A percentile compares a stretch with the other conserved stretches of the same genome.
Conservation (phyloP, 176 grass and related monocot species). For the Aegilops longissima region DNA sequence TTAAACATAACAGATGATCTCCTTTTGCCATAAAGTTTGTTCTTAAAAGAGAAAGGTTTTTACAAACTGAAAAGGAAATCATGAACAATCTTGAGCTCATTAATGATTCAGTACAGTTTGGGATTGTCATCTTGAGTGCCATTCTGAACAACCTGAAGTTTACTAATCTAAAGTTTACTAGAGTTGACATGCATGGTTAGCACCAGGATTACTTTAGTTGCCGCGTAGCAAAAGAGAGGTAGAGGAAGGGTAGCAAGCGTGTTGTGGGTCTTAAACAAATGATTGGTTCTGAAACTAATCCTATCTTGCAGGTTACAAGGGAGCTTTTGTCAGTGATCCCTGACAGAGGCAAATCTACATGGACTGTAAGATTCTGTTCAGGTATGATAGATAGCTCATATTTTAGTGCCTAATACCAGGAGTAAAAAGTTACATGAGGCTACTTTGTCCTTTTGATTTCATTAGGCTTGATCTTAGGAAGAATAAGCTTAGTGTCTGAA, state of each 20-base stretch:
- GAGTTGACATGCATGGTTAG: slow-evolving; percentile 28
- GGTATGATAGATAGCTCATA: slow-evolving; percentile 9
- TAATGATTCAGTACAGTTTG: not conserved
- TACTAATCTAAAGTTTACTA: slow-evolving; percentile 4
- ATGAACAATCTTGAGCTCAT: not conserved
- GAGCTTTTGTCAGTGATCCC: slow-evolving; percentile 42
- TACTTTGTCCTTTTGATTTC: slow-evolving; percentile 13
- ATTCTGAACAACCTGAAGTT: slow-evolving; percentile 25
- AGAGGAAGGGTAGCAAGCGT: slow-evolving; percentile 15
- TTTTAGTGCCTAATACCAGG: slow-evolving; percentile 15
- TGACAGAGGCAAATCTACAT: slow-evolving; percentile 33
- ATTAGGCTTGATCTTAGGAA: not conserved
- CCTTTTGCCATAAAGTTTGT: not conserved
- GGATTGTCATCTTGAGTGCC: not conserved
- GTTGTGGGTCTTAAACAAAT: slow-evolving; percentile 45
- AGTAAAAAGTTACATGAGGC: slow-evolving; percentile 26
- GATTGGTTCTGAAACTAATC: slow-evolving; percentile 14
- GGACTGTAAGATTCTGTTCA: slow-evolving; percentile 47
- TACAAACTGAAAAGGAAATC: not conserved
- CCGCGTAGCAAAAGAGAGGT: slow-evolving; percentile 1
- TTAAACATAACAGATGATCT: too few relatives aligned
- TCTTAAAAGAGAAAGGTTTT: not conserved
- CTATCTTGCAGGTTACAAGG: slow-evolving; percentile 24
- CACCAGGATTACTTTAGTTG: slow-evolving; percentile 30
- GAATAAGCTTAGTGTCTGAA: not conserved